A percentile compares a stretch with the other conserved stretches of the same genome.
phyloP scores from a whole-genome alignment of 257 asterid genomes.

The Solanum appendiculatum region DNA sequence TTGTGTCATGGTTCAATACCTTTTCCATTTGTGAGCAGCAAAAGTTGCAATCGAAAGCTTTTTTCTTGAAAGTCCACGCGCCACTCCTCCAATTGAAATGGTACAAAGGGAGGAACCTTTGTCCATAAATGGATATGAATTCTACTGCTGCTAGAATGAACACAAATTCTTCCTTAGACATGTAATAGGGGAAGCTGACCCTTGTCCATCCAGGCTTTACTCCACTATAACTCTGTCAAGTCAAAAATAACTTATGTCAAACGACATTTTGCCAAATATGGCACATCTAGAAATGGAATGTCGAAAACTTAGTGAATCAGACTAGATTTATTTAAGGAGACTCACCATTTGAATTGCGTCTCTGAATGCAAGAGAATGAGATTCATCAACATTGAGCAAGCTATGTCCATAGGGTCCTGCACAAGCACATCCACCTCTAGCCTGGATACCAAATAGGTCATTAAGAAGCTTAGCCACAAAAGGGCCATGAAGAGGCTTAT shows the following conservation, averaged over 20 bases:
- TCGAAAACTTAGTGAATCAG: background rate
- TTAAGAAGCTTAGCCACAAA: conserved; percentile 44
- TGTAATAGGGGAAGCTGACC: conserved; percentile 35
- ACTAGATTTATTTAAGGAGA: background rate
- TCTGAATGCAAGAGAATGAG: conserved; percentile 21
- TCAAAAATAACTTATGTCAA: background rate
- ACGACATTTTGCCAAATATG: background rate
- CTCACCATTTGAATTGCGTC: background rate
- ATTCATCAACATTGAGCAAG: conserved; percentile 24
- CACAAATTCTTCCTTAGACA: conserved; percentile 24
- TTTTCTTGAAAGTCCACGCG: conserved; percentile 31
- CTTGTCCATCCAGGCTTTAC: conserved; percentile 60
- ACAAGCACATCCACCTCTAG: conserved; percentile 59
- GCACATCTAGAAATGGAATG: background rate
- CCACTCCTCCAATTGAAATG: conserved; percentile 37
- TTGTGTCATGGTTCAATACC: background rate
- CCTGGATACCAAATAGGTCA: conserved; percentile 50
- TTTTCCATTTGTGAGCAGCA: conserved; percentile 3
- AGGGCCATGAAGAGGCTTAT: conserved; percentile 39
- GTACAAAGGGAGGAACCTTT: conserved; percentile 31
- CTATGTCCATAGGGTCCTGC: conserved; percentile 47
- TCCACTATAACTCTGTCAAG: conserved; percentile 35
- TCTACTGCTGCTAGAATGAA: conserved; percentile 38
- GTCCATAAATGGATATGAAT: conserved; percentile 32
- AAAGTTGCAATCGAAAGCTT: background rate